Evolutionary conservation across 495 filamentous ascomycete genomes (phyloP).

Genomic region (Articulospora tetracladia): DNA sequence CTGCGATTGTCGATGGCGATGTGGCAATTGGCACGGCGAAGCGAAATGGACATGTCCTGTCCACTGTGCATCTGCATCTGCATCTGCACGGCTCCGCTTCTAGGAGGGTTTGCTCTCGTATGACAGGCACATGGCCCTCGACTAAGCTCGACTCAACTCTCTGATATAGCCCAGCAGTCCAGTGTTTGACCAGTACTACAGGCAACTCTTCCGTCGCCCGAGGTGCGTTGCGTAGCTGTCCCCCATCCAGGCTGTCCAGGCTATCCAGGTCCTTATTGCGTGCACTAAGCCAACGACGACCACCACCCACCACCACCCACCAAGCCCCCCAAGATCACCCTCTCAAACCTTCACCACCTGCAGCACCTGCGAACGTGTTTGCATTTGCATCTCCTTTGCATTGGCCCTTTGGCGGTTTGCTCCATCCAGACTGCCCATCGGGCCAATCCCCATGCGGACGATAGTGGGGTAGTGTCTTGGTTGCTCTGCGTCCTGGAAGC

Average conservation of each 20-base stretch:
- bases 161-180: constrained; percentile 10
- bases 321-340: too few relatives aligned
- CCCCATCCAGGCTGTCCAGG: too few relatives aligned
- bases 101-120: constrained; percentile 8
- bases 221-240: too few relatives aligned
- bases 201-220: neutral
- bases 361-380: neutral
- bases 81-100: constrained; percentile 5
- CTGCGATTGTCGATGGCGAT: neutral
- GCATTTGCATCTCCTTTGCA: neutral
- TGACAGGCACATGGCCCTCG: constrained; percentile 14
- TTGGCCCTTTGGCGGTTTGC: too few relatives aligned
- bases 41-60: too few relatives aligned
- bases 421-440: neutral
- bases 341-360: neutral
- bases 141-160: too few relatives aligned
- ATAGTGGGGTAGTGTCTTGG: neutral
- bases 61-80: neutral
- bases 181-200: neutral
- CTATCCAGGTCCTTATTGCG: neutral
- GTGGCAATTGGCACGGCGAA: neutral
- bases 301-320: too few relatives aligned
- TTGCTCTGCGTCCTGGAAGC: too few relatives aligned
- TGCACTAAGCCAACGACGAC: neutral
- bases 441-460: neutral